These are phyloP conservation scores for Ascochyta rabiei DNA, from an alignment of 2,329 filamentous ascomycete species.

Conservation along the genomic window DNA sequence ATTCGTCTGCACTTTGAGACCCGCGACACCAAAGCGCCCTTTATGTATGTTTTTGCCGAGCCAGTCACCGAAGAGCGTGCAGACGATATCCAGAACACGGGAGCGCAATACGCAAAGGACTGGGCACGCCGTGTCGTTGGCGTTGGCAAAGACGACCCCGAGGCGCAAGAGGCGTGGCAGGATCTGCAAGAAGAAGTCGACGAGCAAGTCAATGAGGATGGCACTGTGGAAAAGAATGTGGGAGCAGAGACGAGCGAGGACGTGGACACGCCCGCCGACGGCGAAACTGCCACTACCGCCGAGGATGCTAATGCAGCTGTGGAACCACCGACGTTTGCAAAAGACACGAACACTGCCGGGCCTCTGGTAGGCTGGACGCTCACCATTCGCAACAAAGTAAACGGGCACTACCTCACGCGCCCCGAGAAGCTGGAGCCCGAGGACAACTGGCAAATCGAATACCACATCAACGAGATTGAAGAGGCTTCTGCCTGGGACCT, in stretches of 20 bases:
- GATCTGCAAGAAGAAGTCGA: constrained; percentile 41
- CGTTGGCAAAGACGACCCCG: constrained; percentile 33
- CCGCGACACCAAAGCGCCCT: constrained; percentile 62
- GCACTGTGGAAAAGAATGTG: constrained; percentile 9
- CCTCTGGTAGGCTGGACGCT: constrained; percentile 72
- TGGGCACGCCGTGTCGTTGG: constrained; percentile 70
- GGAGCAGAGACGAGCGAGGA: not conserved
- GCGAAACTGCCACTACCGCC: not conserved
- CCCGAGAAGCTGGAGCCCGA: constrained; percentile 56
- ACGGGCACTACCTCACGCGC: constrained; percentile 67
- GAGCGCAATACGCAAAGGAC: constrained; percentile 67
- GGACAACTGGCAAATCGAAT: constrained; percentile 76
- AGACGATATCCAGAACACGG: constrained; percentile 71
- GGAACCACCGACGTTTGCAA: not conserved
- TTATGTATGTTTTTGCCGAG: constrained; percentile 90
- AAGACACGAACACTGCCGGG: constrained; percentile 6
- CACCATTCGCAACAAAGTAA: constrained; percentile 73
- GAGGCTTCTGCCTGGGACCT: constrained; percentile 20
- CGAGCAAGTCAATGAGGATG: constrained; percentile 39
- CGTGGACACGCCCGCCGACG: not conserved
- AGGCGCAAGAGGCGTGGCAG: constrained; percentile 41
- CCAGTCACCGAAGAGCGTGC: constrained; percentile 78
- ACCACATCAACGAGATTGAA: constrained; percentile 68
- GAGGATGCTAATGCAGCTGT: not conserved
- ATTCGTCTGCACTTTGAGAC: constrained; percentile 85